Evolutionary conservation across 306 rosid species (phyloP).

Genomic region (Acacia acuminata): DNA sequence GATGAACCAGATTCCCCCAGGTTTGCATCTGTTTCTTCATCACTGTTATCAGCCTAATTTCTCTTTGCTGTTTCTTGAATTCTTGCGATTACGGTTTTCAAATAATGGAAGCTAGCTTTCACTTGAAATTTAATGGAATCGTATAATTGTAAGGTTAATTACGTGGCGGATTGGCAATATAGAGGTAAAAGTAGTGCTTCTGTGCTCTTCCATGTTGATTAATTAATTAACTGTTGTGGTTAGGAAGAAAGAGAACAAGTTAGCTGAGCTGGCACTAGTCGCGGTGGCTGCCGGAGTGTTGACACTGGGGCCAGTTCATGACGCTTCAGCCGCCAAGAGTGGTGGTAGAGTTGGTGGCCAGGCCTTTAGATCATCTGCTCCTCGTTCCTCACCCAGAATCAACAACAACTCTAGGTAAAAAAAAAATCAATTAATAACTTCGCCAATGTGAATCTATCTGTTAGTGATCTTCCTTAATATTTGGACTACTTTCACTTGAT

Average conservation of each 20-base stretch:
- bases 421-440: neutral
- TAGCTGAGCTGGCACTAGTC: constrained; percentile 67
- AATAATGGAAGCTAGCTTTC: neutral
- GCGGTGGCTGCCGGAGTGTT: constrained; percentile 81
- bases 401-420: constrained; percentile 79
- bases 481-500: neutral
- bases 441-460: neutral
- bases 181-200: neutral
- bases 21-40: constrained; percentile 19
- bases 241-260: constrained; percentile 54
- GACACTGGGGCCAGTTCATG: constrained; percentile 70
- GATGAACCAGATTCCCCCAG: constrained; percentile 22
- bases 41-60: too few relatives aligned
- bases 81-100: too few relatives aligned
- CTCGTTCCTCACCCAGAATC: constrained; percentile 78
- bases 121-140: neutral
- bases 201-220: neutral
- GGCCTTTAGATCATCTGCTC: constrained; percentile 76
- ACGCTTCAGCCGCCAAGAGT: constrained; percentile 85
- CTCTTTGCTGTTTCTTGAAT: too few relatives aligned
- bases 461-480: neutral
- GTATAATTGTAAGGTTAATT: neutral
- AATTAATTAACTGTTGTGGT: neutral
- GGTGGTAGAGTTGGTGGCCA: constrained; percentile 95
- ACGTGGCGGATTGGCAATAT: too few relatives aligned